phyloP scores from a whole-genome alignment of 2,329 filamentous ascomycete species.

The Venturia oleaginea region DNA sequence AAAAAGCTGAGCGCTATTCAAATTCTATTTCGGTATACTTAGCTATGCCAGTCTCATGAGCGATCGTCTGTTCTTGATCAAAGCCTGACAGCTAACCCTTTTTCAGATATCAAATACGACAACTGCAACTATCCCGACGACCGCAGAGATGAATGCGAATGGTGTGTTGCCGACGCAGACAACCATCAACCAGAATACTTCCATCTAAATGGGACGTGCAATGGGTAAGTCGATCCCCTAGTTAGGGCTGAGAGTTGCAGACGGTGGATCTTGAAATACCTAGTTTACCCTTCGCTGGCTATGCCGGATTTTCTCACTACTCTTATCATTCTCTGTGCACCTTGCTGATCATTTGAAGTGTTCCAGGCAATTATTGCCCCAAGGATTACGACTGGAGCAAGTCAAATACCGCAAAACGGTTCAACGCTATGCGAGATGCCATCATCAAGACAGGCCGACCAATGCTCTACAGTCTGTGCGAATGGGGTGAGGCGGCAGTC shows the following conservation, averaged over 20 bases:
- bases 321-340: not conserved
- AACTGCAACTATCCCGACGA: conserved; percentile 30
- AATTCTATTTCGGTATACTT: not conserved
- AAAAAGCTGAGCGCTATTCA: not conserved
- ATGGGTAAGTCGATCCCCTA: conserved; percentile 1
- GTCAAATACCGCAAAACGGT: conserved; percentile 41
- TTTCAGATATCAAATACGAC: conserved; percentile 26
- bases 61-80: not conserved
- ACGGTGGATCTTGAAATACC: not conserved
- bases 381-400: conserved; percentile 42
- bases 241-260: not conserved
- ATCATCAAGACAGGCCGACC: conserved; percentile 35
- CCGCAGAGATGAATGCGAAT: conserved; percentile 31
- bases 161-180: conserved; percentile 32
- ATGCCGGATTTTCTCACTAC: conserved; percentile 9
- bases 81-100: conserved; percentile 12
- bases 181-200: conserved; percentile 17
- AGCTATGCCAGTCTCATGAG: not conserved
- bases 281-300: not conserved
- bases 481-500: conserved; percentile 45
- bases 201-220: conserved; percentile 35
- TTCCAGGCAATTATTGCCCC: conserved; percentile 25
- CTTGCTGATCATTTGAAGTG: not conserved
- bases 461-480: conserved; percentile 45
- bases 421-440: conserved; percentile 43